Percentiles rank a stretch among this genome's conserved stretches.
These are phyloP conservation scores for Colletotrichum phormii DNA, from an alignment of 2,329 filamentous ascomycete genomes.

Conservation along the genomic window DNA sequence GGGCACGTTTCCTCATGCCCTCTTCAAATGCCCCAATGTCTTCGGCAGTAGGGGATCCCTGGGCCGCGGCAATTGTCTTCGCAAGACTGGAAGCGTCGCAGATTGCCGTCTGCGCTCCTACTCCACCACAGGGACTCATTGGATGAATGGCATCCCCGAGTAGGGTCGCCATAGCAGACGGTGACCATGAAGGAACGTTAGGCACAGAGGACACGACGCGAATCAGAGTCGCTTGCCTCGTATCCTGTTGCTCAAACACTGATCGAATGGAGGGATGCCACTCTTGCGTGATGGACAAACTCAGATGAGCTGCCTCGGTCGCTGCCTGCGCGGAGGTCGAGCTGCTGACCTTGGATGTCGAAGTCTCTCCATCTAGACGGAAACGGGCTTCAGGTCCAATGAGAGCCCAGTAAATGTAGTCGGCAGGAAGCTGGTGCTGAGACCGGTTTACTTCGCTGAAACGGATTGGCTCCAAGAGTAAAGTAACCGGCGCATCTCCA, in stretches of 20 bases:
- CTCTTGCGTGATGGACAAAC: conserved; percentile 50
- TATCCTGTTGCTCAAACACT: conserved; percentile 69
- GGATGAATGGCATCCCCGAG: conserved; percentile 69
- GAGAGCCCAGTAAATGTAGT: conserved; percentile 23
- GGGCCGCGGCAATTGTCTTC: not conserved
- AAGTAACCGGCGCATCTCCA: conserved; percentile 66
- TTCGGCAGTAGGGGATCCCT: not conserved
- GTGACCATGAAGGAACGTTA: conserved; percentile 70
- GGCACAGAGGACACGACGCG: conserved; percentile 74
- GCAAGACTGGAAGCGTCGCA: conserved; percentile 11
- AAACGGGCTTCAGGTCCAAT: conserved; percentile 12
- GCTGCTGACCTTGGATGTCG: conserved; percentile 1
- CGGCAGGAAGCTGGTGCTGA: not conserved
- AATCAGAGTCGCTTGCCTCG: conserved; percentile 71
- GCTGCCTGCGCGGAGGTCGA: not conserved
- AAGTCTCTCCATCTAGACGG: conserved; percentile 1
- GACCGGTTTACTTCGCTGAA: not conserved
- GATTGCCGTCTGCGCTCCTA: conserved; percentile 48
- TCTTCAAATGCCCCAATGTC: conserved; percentile 9
- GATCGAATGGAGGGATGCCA: conserved; percentile 62
- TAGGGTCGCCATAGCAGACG: conserved; percentile 67
- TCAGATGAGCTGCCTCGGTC: not conserved
- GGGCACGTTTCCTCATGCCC: conserved; percentile 4
- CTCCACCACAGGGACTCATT: conserved; percentile 68
- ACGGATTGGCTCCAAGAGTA: conserved; percentile 61